phyloP scores from a whole-genome alignment of 139 green algal genomes.

The Chlorella vulgaris region DNA sequence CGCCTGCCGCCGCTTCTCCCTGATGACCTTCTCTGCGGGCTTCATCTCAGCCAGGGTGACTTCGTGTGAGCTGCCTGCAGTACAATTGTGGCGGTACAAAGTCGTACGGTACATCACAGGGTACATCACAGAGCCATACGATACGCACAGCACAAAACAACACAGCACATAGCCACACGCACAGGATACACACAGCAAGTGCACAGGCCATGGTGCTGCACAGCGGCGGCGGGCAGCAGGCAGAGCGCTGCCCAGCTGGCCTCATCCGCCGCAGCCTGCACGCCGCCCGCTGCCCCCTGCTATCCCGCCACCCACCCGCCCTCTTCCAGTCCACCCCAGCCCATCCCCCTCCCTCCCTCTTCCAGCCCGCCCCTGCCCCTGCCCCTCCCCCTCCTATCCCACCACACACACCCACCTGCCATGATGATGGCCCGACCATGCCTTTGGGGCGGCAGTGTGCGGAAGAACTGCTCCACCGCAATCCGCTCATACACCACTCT shows the following conservation, averaged over 20 bases:
- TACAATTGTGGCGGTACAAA: not conserved
- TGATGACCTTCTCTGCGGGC: not conserved
- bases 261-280: not conserved
- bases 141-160: not conserved
- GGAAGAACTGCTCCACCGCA: not conserved
- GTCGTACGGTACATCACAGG: not conserved
- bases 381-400: too few relatives aligned
- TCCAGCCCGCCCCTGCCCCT: too few relatives aligned
- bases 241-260: not conserved
- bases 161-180: not conserved
- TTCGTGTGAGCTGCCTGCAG: conserved; percentile 16
- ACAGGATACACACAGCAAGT: not conserved
- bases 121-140: not conserved
- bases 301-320: too few relatives aligned
- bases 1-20: not conserved
- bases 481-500: conserved; percentile 22
- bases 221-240: not conserved
- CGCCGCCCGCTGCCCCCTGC: too few relatives aligned
- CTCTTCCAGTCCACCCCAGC: too few relatives aligned
- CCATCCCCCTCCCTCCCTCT: too few relatives aligned
- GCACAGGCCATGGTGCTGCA: not conserved
- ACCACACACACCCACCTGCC: not conserved
- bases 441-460: not conserved
- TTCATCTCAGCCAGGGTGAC: conserved; percentile 20
- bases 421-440: conserved; percentile 9